phyloP scores from a whole-genome alignment of 345 rosid genomes.

The Geranium rotundifolium region DNA sequence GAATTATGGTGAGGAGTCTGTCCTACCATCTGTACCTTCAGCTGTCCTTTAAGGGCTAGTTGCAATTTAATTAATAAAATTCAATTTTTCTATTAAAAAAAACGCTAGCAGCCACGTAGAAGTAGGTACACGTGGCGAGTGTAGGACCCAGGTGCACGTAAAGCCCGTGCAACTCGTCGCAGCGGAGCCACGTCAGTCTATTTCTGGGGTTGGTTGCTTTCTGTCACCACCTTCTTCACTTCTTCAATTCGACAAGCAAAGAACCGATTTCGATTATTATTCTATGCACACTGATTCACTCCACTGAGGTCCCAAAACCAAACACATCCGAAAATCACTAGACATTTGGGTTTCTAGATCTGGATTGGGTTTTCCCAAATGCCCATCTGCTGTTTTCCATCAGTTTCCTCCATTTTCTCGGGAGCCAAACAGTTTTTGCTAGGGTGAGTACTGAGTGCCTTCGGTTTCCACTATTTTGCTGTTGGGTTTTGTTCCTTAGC shows the following conservation, averaged over 20 bases:
- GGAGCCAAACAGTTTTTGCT: no score
- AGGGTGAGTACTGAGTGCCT: no score
- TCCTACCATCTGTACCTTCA: no score
- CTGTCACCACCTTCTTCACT: background rate
- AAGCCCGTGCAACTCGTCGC: background rate
- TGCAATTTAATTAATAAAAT: no score
- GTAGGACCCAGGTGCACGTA: background rate
- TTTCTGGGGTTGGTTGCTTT: background rate
- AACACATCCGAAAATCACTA: background rate
- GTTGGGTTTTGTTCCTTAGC: no score
- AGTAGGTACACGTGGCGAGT: background rate
- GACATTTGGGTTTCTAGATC: background rate
- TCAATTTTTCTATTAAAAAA: no score
- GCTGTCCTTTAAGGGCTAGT: no score
- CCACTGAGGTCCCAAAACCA: background rate
- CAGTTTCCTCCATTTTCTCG: background rate
- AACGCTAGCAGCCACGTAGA: background rate
- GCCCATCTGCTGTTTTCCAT: background rate
- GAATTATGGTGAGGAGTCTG: no score
- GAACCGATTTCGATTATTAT: background rate
- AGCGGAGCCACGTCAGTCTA: background rate
- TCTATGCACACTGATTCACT: background rate
- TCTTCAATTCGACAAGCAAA: background rate
- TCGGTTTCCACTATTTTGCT: no score
- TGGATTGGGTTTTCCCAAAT: background rate